Percentiles rank a stretch among this genome's conserved stretches.
Evolutionary conservation across 2,329 filamentous ascomycete species (phyloP).

Genomic region (Thelonectria olida): DNA sequence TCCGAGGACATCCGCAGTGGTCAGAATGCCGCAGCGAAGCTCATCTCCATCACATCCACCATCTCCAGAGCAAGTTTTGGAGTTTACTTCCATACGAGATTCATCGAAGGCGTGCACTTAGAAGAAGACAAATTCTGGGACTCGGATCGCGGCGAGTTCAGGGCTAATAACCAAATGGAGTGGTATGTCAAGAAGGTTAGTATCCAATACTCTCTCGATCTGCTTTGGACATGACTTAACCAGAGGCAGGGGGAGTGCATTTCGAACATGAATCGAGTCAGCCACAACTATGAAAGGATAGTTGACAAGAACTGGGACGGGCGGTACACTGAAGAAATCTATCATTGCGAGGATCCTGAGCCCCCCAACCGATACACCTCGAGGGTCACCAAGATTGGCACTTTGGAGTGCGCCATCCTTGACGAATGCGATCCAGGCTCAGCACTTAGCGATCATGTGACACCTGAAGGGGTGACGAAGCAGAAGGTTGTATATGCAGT

Average conservation of each 20-base stretch:
- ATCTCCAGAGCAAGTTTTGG: slow-evolving; percentile 11
- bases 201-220: no score
- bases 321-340: background rate
- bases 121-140: slow-evolving; percentile 7
- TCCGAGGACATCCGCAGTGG: background rate
- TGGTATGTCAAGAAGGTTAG: no score
- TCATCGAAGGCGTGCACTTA: background rate
- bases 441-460: no score
- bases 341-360: slow-evolving; percentile 7
- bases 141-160: no score
- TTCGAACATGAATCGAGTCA: slow-evolving; percentile 8
- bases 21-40: background rate
- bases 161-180: no score
- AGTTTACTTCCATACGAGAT: background rate
- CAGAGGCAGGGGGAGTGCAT: slow-evolving; percentile 3
- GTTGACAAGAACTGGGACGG: slow-evolving; percentile 6
- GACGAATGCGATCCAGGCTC: no score
- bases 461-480: no score
- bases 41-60: slow-evolving; percentile 1
- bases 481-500: no score
- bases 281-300: background rate
- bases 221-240: no score
- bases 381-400: background rate
- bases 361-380: background rate
- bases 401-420: no score